These are phyloP conservation scores for Allium cepa DNA, from an alignment of 106 monocot genomes.

Conservation along the genomic window DNA sequence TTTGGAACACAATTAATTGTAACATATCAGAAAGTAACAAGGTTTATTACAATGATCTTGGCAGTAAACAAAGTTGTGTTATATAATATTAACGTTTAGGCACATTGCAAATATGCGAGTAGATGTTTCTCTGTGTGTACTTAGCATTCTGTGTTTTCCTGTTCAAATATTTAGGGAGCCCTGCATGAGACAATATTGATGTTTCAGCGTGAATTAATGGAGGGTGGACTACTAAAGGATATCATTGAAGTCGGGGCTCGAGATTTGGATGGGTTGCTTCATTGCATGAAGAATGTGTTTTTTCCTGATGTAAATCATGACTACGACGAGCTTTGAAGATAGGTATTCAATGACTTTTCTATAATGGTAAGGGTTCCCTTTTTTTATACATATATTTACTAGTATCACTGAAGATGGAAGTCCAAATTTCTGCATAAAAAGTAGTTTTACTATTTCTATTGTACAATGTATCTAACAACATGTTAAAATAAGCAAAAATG, in stretches of 20 bases:
- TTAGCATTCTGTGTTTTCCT: background rate
- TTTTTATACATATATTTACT: too few species aligned
- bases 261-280: conserved; percentile 63
- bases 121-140: background rate
- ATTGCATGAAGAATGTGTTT: conserved; percentile 38
- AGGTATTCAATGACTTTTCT: background rate
- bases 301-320: conserved; percentile 9
- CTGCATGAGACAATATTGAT: conserved; percentile 60
- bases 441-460: too few species aligned
- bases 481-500: too few species aligned
- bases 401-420: too few species aligned
- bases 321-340: conserved; percentile 27
- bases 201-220: conserved; percentile 58
- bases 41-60: background rate
- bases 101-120: too few species aligned
- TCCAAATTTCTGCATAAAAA: too few species aligned
- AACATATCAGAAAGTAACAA: background rate
- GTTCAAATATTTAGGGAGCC: conserved; percentile 41
- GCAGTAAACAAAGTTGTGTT: background rate
- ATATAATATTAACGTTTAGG: background rate
- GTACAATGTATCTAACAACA: too few species aligned
- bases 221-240: conserved; percentile 73
- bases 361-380: background rate
- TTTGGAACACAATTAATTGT: background rate
- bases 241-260: conserved; percentile 58